phyloP scores from a whole-genome alignment of 108 stramenopile species.

The Conticribra guillardii region DNA sequence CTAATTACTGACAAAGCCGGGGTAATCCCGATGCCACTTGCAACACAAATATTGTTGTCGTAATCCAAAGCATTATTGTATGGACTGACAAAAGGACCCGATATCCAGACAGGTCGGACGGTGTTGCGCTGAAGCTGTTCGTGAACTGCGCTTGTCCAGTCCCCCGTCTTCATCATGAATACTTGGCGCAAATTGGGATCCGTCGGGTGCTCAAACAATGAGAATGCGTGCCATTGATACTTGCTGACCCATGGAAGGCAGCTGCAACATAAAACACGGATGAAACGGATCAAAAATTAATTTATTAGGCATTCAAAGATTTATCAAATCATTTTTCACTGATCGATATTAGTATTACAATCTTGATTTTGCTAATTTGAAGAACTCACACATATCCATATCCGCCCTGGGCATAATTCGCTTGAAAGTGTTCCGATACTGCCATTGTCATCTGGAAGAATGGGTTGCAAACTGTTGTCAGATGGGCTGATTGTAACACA shows the following conservation, averaged over 20 bases:
- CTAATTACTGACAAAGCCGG: constrained; percentile 53
- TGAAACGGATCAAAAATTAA: too few relatives aligned
- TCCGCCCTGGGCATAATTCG: constrained; percentile 31
- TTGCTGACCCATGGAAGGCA: constrained; percentile 53
- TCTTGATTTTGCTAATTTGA: too few relatives aligned
- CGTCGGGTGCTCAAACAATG: constrained; percentile 50
- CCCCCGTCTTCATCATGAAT: constrained; percentile 53
- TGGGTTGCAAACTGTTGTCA: too few relatives aligned
- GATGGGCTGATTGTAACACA: too few relatives aligned
- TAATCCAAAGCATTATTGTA: constrained; percentile 49
- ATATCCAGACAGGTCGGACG: constrained; percentile 52
- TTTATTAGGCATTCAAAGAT: too few relatives aligned
- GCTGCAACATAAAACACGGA: too few relatives aligned
- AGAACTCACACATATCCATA: constrained; percentile 56
- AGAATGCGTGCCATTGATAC: constrained; percentile 61
- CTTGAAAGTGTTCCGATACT: constrained; percentile 42
- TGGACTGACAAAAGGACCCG: constrained; percentile 55
- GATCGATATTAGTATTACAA: too few relatives aligned
- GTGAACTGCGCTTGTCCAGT: constrained; percentile 57
- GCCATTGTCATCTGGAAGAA: constrained; percentile 46
- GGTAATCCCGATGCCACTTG: constrained; percentile 59
- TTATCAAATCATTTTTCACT: too few relatives aligned
- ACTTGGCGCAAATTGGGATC: constrained; percentile 45
- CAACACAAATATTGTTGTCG: constrained; percentile 55
- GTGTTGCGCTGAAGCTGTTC: constrained; percentile 38